These are phyloP conservation scores for Solidago caesia DNA, from an alignment of 129 eudicot species.

Conservation along the genomic window DNA sequence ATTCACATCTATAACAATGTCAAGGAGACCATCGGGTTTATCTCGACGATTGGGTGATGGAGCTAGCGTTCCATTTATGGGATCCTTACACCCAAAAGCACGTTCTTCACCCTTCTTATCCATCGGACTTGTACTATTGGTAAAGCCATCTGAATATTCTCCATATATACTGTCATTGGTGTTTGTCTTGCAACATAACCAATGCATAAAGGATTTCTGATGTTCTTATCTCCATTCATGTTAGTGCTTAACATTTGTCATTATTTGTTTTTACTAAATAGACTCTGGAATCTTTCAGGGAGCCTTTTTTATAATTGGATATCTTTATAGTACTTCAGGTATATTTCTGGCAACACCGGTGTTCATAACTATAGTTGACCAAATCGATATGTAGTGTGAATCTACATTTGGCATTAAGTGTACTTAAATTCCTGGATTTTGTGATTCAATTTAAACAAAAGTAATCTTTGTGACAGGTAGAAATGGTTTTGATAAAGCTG, in stretches of 20 bases:
- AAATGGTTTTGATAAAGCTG: constrained; percentile 39
- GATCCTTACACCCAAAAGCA: constrained; percentile 63
- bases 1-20: constrained; percentile 39
- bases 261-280: not conserved
- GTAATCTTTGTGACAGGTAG: constrained; percentile 48
- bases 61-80: constrained; percentile 55
- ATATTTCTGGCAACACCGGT: constrained; percentile 1
- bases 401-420: not conserved
- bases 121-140: constrained; percentile 62
- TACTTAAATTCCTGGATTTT: not conserved
- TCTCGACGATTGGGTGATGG: constrained; percentile 69
- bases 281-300: constrained; percentile 53
- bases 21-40: constrained; percentile 62
- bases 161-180: not conserved
- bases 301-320: constrained; percentile 73
- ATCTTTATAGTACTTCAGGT: constrained; percentile 83
- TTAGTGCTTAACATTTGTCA: constrained; percentile 8
- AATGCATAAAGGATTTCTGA: constrained; percentile 9
- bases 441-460: not conserved
- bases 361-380: not conserved
- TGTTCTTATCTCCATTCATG: constrained; percentile 12
- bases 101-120: constrained; percentile 72
- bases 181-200: not conserved
- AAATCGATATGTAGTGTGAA: not conserved
- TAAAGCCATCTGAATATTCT: constrained; percentile 17